These are phyloP conservation scores for Millerago galiae DNA, from an alignment of 805 yeast genomes.

Conservation along the genomic window DNA sequence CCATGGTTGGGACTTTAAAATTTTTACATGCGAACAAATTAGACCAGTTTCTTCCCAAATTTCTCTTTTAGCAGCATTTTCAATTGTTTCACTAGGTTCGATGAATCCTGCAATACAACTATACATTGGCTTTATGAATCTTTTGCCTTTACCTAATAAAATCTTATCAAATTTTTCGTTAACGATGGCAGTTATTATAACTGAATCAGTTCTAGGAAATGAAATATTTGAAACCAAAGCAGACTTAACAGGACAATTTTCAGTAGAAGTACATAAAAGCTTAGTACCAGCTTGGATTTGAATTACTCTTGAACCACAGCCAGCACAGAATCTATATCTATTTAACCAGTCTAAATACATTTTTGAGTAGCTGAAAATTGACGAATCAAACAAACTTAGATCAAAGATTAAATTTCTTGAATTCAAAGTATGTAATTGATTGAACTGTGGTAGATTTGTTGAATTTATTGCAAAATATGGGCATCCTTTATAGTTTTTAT, in stretches of 20 bases:
- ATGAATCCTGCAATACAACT: slow-evolving; percentile 91
- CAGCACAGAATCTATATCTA: slow-evolving; percentile 76
- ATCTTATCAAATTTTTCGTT: slow-evolving; percentile 54
- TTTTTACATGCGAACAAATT: slow-evolving; percentile 45
- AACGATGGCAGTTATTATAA: slow-evolving; percentile 73
- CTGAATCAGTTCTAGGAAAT: slow-evolving; percentile 91
- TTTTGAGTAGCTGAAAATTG: slow-evolving; percentile 71
- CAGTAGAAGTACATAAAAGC: slow-evolving; percentile 36
- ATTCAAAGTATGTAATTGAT: background rate
- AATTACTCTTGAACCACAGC: slow-evolving; percentile 65
- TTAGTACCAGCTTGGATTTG: slow-evolving; percentile 67
- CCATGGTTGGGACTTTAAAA: slow-evolving; percentile 89
- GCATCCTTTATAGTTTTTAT: slow-evolving; percentile 47
- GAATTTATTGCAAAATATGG: slow-evolving; percentile 64
- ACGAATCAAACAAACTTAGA: slow-evolving; percentile 41
- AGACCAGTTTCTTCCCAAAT: slow-evolving; percentile 97
- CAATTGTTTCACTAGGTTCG: slow-evolving; percentile 92
- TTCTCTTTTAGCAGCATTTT: slow-evolving; percentile 81
- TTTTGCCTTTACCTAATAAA: slow-evolving; percentile 62
- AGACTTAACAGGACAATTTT: slow-evolving; percentile 31
- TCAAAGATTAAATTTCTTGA: slow-evolving; percentile 12
- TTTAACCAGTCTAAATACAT: slow-evolving; percentile 83
- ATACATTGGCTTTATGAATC: slow-evolving; percentile 60
- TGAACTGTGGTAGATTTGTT: slow-evolving; percentile 1
- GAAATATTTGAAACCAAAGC: slow-evolving; percentile 63